A percentile compares a stretch with the other conserved stretches of the same genome.
phyloP scores from a whole-genome alignment of 1,139 yeast genomes.

The Saccharomyces hybrid region DNA sequence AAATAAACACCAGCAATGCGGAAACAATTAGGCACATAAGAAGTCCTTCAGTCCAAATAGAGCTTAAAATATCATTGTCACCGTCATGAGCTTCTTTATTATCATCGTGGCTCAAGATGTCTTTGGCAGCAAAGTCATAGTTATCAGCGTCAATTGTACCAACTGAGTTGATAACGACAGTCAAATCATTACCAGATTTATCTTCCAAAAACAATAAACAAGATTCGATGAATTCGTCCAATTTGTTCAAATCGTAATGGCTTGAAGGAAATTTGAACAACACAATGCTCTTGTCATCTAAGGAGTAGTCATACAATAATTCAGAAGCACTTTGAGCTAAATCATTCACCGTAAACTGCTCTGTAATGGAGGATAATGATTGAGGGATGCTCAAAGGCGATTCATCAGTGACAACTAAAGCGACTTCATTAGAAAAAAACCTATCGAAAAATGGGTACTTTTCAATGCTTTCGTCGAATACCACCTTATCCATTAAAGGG shows the following conservation, averaged over 20 bases:
- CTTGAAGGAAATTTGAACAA: conserved; percentile 19
- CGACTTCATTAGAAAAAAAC: conserved; percentile 13
- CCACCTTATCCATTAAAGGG: conserved; percentile 11
- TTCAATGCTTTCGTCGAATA: conserved; percentile 7
- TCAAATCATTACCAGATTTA: conserved; percentile 13
- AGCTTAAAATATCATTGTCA: conserved; percentile 23
- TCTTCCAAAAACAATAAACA: conserved; percentile 19
- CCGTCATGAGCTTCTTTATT: conserved; percentile 3
- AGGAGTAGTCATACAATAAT: conserved; percentile 14
- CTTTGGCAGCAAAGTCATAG: not conserved
- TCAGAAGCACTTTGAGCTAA: conserved; percentile 17
- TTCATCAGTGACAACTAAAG: conserved; percentile 13
- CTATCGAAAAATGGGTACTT: conserved; percentile 16
- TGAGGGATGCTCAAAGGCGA: not conserved
- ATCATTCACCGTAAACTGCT: conserved; percentile 11
- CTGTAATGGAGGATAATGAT: not conserved
- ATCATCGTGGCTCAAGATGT: conserved; percentile 1
- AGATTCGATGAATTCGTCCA: conserved; percentile 25
- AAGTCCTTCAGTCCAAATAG: conserved; percentile 43
- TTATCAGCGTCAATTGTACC: conserved; percentile 6
- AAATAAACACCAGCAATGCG: conserved; percentile 42
- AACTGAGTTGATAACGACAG: conserved; percentile 15
- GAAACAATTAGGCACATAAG: conserved; percentile 58
- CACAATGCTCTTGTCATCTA: conserved; percentile 15
- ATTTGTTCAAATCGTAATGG: conserved; percentile 16